Evolutionary conservation across 75 land plant genomes (phyloP), one percentile per base, ranked within the genome.

Genomic region (Adiantum capillusveneris): DNA sequence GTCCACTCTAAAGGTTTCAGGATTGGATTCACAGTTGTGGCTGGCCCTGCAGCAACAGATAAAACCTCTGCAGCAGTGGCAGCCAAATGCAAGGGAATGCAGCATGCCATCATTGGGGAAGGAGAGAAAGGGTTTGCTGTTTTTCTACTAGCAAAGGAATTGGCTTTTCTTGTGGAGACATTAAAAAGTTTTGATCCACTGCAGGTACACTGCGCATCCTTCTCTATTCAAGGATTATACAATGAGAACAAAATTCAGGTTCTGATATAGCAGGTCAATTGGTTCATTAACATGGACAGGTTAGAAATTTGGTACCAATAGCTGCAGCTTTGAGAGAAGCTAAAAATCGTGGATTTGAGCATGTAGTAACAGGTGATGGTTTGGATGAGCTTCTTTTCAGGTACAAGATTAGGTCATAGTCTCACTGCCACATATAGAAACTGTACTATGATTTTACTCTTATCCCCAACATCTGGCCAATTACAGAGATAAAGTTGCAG

Each of bases 151-250:
- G 51, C 51, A 13, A 48, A 18, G 51, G 51, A 48, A 20, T 18
- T 48, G 18, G 20, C 18, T 12, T 48, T 48, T 19, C 6, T 48
- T 48, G 51, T 48, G 11, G 51, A 48, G 18, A 48, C 51, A 12
- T 48, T 48, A 20, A 48, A 18, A 48, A 48, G 20, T 6, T 48
- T 48, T 48, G 51, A 48, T 48, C 51, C 51, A 48, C 20, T 48
- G 6, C 51, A 48, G 51, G 51, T 48, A 9, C 20, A 20, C 20
- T 12, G 11, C 18, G 13, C 18, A 5, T 9, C 18, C 20, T 6
- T 48, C 14, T 41, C n/a, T n/a, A n/a, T n/a, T n/a, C n/a, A n/a
- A n/a, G n/a, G n/a, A n/a, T n/a, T n/a, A n/a, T n/a, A n/a, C n/a
- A n/a, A n/a, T n/a, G n/a, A n/a, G n/a, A n/a, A n/a, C n/a, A n/a